A percentile compares a stretch with the other conserved stretches of the same genome.
These are phyloP conservation scores for Hanseniaspora taiwanica DNA, from an alignment of 805 yeast species.

Conservation along the genomic window DNA sequence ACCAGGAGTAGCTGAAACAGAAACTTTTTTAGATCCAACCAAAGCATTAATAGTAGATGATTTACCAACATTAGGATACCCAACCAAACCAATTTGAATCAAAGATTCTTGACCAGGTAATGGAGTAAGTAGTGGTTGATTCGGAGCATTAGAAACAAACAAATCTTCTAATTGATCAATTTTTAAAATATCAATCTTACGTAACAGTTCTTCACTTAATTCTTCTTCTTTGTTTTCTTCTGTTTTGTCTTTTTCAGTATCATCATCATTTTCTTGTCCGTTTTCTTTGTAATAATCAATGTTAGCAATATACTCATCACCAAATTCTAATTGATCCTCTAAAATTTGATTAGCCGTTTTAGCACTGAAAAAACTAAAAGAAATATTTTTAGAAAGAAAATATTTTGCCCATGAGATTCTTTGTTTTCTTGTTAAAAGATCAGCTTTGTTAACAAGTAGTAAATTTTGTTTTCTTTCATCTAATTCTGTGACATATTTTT, in stretches of 20 bases:
- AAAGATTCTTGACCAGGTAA: constrained; percentile 46
- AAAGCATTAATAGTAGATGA: constrained; percentile 97
- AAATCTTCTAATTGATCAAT: constrained; percentile 77
- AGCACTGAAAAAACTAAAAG: constrained; percentile 89
- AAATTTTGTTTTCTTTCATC: constrained; percentile 67
- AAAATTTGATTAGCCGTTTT: constrained; percentile 64
- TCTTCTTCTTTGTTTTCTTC: no score
- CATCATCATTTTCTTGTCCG: constrained; percentile 19
- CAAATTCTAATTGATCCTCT: constrained; percentile 40
- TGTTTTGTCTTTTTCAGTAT: no score
- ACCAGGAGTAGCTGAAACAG: constrained; percentile 97
- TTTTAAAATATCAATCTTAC: constrained; percentile 54
- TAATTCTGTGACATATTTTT: constrained; percentile 64
- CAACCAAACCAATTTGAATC: constrained; percentile 87
- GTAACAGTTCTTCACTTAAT: constrained; percentile 25
- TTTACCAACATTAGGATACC: constrained; percentile 93
- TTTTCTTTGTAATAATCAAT: constrained; percentile 13
- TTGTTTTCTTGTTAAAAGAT: constrained; percentile 64
- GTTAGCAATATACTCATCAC: constrained; percentile 15
- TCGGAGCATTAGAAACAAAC: constrained; percentile 68
- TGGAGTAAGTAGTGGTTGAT: constrained; percentile 36
- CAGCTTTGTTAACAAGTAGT: constrained; percentile 86
- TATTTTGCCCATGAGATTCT: constrained; percentile 80
- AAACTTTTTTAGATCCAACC: constrained; percentile 93
- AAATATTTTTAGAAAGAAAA: constrained; percentile 53